Conservation (phyloP, 2,329 filamentous ascomycete species). For the Orbilia blumenaviensis region DNA sequence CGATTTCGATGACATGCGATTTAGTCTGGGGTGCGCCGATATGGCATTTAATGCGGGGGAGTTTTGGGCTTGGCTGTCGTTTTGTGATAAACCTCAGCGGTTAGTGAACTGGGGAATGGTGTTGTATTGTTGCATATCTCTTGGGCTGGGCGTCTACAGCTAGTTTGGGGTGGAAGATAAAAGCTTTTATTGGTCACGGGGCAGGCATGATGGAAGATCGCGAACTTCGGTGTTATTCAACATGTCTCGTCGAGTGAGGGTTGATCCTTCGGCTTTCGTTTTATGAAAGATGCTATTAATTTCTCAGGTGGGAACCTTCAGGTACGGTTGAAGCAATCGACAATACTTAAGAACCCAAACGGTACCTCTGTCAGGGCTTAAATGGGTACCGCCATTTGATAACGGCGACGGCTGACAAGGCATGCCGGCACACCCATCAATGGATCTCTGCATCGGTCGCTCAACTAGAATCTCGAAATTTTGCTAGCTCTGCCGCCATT, state of each 20-base stretch:
- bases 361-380: no score
- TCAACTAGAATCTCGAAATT: constrained; percentile 4
- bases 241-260: constrained; percentile 23
- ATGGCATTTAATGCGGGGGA: constrained; percentile 22
- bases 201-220: constrained; percentile 36
- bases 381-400: no score
- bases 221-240: constrained; percentile 27
- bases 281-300: no score
- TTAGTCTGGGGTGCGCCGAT: constrained; percentile 38
- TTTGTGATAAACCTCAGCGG: neutral
- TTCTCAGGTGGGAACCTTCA: constrained; percentile 13
- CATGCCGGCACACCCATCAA: neutral
- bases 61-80: neutral
- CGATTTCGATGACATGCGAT: constrained; percentile 52
- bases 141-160: constrained; percentile 23
- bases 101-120: neutral
- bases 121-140: constrained; percentile 38
- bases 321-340: constrained; percentile 16
- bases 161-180: neutral
- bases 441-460: neutral
- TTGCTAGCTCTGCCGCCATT: constrained; percentile 21
- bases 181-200: constrained; percentile 44
- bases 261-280: neutral
- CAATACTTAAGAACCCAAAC: no score
- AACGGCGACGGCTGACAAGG: neutral